These are phyloP conservation scores for Pyrenophora seminiperda DNA, from an alignment of 2,329 filamentous ascomycete genomes.

Conservation along the genomic window DNA sequence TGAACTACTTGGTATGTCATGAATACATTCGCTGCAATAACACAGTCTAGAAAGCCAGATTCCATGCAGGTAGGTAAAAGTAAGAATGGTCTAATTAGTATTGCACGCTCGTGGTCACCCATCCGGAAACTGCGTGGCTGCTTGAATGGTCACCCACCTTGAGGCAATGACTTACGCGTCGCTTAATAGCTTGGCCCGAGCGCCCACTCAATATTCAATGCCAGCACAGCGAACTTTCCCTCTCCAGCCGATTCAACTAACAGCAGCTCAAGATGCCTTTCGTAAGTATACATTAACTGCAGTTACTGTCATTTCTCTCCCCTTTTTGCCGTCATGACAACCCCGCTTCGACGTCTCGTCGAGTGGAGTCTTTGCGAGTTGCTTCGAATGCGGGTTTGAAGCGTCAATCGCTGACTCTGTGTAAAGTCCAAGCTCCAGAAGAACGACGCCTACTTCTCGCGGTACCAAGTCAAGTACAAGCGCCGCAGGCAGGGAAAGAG, in stretches of 20 bases:
- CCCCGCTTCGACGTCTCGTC: conserved; percentile 38
- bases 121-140: conserved; percentile 1
- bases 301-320: conserved; percentile 10
- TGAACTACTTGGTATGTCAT: too few relatives aligned
- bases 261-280: conserved; percentile 53
- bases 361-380: conserved; percentile 71
- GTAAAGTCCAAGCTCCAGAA: conserved; percentile 91
- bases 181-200: conserved; percentile 18
- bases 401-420: conserved; percentile 99
- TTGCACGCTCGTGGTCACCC: conserved; percentile 7
- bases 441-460: conserved; percentile 99
- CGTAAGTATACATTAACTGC: conserved; percentile 50
- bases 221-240: conserved; percentile 29
- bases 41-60: too few relatives aligned
- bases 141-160: conserved; percentile 16
- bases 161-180: conserved; percentile 16
- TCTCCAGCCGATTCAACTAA: conserved; percentile 34
- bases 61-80: too few relatives aligned
- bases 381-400: conserved; percentile 90
- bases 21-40: too few relatives aligned
- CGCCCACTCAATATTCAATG: conserved; percentile 18
- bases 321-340: conserved; percentile 23
- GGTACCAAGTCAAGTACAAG: conserved; percentile 99
- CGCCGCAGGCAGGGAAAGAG: conserved; percentile 96
- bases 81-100: background rate